Base-by-base conservation (phyloP, 768 basidiomycete genomes). In the Lentinula sp. region DNA sequence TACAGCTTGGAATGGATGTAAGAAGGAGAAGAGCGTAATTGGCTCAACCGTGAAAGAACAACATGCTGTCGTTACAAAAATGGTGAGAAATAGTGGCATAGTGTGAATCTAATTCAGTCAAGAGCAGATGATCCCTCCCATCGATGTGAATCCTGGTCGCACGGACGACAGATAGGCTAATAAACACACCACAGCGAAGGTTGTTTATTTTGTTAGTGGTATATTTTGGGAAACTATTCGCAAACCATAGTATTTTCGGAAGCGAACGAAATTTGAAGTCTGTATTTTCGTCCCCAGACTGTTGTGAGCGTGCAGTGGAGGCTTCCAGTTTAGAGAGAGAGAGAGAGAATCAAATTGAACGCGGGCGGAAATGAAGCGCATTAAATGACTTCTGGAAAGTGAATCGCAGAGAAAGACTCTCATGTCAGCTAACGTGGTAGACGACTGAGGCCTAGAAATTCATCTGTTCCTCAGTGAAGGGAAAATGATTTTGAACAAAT, bases 11-110 rank as follows among this genome's bases (percentile, higher is more conserved):
- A 35, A 54, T 54, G 34, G 34, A 54, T 54, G 34, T 16, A 54
- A 54, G 53, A 54, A 54, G 53, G 18, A 39, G 10, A 21, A 54
- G 34, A 39, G 53, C 53, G 53, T 39, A 54, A 54, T 57, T 57
- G 56, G 56, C 43, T 40, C 56, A 48, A 54, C 35, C 53, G 53
- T 54, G 53, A 39, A 54, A 16, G 53, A 54, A 54, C 18, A 16
- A 18, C 0, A 35, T 34, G 34, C 4, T 13, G 10, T 7, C 18
- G 21, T 54, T n/a, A 15, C 16, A 39, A n/a, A 23, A 23, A 18
- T 16, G 37, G 53, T 54, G 53, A 39, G 56, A 57, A 43, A 32
- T 16, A 7, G 40, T 57, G 23, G 35, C 7, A 42, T 40, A 45
- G 45, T 45, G 45, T 31, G 56, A 57, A 31, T 45, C 42, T 13